A percentile compares a stretch with the other conserved stretches of the same genome.
phyloP scores from a whole-genome alignment of 768 basidiomycete genomes.

The Lactifluus rugatus region DNA sequence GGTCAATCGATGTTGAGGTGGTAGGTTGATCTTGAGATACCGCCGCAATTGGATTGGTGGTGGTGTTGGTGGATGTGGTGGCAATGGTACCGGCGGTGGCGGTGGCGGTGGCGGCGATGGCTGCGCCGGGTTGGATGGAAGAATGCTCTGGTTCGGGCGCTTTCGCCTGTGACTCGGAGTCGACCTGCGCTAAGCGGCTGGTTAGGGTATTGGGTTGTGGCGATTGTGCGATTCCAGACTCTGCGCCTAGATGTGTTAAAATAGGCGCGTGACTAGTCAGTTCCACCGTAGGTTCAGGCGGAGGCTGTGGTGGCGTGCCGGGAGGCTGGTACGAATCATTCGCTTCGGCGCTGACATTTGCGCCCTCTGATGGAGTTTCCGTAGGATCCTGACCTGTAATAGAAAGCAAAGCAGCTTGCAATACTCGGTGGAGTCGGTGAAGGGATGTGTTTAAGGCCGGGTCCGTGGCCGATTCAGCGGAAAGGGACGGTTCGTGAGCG shows the following conservation, averaged over 20 bases:
- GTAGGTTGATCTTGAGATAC: background rate
- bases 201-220: background rate
- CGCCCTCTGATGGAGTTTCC: slow-evolving; percentile 15
- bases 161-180: background rate
- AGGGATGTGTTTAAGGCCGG: slow-evolving; percentile 56
- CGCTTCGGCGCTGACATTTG: background rate
- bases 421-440: slow-evolving; percentile 56
- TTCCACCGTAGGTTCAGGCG: background rate
- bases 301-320: background rate
- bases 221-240: background rate
- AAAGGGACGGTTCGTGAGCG: slow-evolving; percentile 47
- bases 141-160: background rate
- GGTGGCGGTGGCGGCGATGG: slow-evolving; percentile 7
- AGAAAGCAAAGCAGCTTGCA: slow-evolving; percentile 63
- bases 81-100: slow-evolving; percentile 6
- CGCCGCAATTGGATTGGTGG: background rate
- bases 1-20: background rate
- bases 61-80: background rate
- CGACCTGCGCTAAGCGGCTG: background rate
- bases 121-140: background rate
- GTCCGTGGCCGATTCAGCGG: slow-evolving; percentile 47
- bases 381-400: slow-evolving; percentile 50
- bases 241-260: background rate
- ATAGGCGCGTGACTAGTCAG: background rate
- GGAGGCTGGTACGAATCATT: background rate